Percentiles rank a stretch among this genome's conserved stretches.
These are phyloP conservation scores for Globisporangium paddicum DNA, from an alignment of 352 stramenopile species.

Conservation along the genomic window DNA sequence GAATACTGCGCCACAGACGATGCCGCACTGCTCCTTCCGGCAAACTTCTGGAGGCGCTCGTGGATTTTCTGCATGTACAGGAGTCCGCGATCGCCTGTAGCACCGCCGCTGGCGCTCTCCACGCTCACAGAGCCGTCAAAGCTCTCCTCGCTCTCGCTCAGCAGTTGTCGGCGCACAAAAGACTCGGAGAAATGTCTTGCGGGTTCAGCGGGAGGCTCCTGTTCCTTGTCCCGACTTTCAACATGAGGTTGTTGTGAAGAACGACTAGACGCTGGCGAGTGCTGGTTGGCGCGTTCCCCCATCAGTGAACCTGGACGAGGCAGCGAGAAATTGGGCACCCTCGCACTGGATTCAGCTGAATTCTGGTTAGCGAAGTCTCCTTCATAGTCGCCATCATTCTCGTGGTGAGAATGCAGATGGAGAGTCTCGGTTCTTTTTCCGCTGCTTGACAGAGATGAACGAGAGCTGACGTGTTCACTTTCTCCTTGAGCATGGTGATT, in stretches of 20 bases:
- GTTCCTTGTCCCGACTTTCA: not conserved
- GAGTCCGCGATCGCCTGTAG: not conserved
- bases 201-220: not conserved
- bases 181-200: not conserved
- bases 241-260: not conserved
- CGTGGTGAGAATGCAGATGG: not conserved
- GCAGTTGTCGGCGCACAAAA: not conserved
- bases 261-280: not conserved
- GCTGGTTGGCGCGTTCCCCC: not conserved
- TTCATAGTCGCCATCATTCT: not conserved
- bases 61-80: conserved; percentile 23
- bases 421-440: no score
- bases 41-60: conserved; percentile 10
- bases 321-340: not conserved
- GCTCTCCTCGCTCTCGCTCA: conserved; percentile 4
- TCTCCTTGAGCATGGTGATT: not conserved
- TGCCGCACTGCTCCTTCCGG: conserved; percentile 6
- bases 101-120: not conserved
- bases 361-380: not conserved
- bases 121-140: conserved; percentile 10
- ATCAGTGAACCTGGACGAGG: not conserved
- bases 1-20: conserved; percentile 43
- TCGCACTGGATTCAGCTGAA: not conserved
- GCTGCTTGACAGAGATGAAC: not conserved
- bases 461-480: not conserved